Conservation (phyloP, 78 protist genomes). For the Trichosphaerium sp. region DNA sequence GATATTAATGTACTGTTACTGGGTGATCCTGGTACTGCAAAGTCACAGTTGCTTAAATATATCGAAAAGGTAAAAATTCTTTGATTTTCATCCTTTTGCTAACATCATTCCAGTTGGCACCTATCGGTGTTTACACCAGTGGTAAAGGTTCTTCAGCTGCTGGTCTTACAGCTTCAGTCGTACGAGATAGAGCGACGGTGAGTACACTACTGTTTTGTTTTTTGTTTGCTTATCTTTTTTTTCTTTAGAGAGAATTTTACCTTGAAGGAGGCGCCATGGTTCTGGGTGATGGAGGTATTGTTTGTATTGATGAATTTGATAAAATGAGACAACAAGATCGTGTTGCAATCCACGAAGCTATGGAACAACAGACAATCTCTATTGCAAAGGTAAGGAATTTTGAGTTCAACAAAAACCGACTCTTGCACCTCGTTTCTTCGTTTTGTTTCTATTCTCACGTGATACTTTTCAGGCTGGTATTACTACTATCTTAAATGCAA, state of each 20-base stretch:
- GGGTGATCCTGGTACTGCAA: slow-evolving; percentile 99
- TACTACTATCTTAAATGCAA: slow-evolving; percentile 94
- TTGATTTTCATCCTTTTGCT: not conserved
- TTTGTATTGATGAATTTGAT: slow-evolving; percentile 98
- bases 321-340: slow-evolving; percentile 84
- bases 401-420: not conserved
- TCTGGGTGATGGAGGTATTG: slow-evolving; percentile 98
- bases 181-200: slow-evolving; percentile 40
- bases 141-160: slow-evolving; percentile 98
- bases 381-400: slow-evolving; percentile 73
- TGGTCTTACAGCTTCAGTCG: slow-evolving; percentile 98
- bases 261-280: slow-evolving; percentile 99
- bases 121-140: slow-evolving; percentile 91
- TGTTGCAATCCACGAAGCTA: slow-evolving; percentile 98
- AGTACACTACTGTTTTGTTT: not conserved
- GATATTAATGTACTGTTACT: slow-evolving; percentile 98
- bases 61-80: slow-evolving; percentile 55
- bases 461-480: slow-evolving; percentile 85
- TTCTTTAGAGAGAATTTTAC: slow-evolving; percentile 73
- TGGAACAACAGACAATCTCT: slow-evolving; percentile 99
- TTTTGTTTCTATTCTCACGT: not conserved
- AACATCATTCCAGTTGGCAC: slow-evolving; percentile 58
- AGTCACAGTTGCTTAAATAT: slow-evolving; percentile 93
- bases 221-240: not conserved
- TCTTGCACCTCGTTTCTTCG: not conserved